These are phyloP conservation scores for Yarrowia bubula DNA, from an alignment of 805 yeast genomes.

Conservation along the genomic window DNA sequence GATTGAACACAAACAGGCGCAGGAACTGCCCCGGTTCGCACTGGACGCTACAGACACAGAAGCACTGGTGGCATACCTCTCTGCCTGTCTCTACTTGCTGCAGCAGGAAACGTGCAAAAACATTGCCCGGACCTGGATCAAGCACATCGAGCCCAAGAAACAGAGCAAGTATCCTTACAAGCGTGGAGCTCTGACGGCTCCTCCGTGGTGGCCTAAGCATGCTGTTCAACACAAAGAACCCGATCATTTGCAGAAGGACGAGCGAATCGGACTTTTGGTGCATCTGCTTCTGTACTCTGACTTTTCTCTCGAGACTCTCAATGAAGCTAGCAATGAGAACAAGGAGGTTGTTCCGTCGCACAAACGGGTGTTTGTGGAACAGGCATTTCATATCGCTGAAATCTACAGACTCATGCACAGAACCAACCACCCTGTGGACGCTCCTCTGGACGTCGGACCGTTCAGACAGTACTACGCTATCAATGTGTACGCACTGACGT, in stretches of 20 bases:
- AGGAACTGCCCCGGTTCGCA: background rate
- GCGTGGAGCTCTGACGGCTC: constrained; percentile 48
- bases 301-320: background rate
- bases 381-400: background rate
- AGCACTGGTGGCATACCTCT: background rate
- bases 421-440: background rate
- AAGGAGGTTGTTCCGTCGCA: background rate
- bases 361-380: constrained; percentile 10
- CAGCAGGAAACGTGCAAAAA: constrained; percentile 57
- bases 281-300: constrained; percentile 26
- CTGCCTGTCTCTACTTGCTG: background rate
- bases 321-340: constrained; percentile 2
- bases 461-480: background rate
- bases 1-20: background rate
- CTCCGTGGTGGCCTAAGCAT: constrained; percentile 67
- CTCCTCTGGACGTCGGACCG: background rate
- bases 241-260: constrained; percentile 63
- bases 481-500: background rate
- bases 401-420: background rate
- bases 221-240: constrained; percentile 64
- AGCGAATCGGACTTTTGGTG: constrained; percentile 50
- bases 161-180: constrained; percentile 65
- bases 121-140: constrained; percentile 68
- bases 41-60: background rate
- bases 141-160: constrained; percentile 61